These are phyloP conservation scores for Bretschneidera sinensis DNA, from an alignment of 345 rosid species.

Conservation along the genomic window DNA sequence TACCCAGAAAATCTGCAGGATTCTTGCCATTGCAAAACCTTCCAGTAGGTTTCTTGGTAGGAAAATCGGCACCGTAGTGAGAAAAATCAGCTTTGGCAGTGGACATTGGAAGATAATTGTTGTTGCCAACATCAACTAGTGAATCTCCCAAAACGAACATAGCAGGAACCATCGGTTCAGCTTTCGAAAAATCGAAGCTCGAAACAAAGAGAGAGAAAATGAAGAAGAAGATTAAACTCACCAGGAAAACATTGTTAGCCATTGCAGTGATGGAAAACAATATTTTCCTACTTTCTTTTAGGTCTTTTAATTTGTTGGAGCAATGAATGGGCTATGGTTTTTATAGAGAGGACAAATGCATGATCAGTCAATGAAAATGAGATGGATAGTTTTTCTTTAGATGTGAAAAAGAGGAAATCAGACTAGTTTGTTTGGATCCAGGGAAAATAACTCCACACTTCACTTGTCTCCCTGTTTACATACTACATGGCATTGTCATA, in stretches of 20 bases:
- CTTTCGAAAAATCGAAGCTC: conserved; percentile 3
- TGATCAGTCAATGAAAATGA: too few relatives aligned
- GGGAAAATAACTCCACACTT: too few relatives aligned
- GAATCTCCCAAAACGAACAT: conserved; percentile 57
- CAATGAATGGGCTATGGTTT: too few relatives aligned
- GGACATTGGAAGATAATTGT: conserved; percentile 35
- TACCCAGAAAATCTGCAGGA: conserved; percentile 43
- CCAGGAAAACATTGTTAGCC: neutral
- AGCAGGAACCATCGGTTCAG: conserved; percentile 32
- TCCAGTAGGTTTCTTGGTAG: conserved; percentile 40
- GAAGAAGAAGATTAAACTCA: neutral
- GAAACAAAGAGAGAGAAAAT: neutral
- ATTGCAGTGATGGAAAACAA: neutral
- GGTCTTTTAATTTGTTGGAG: too few relatives aligned
- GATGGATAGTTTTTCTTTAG: too few relatives aligned
- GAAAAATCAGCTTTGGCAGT: conserved; percentile 42
- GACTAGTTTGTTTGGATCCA: too few relatives aligned
- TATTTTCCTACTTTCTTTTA: too few relatives aligned
- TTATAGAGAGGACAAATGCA: too few relatives aligned
- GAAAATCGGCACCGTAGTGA: conserved; percentile 52
- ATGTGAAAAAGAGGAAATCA: too few relatives aligned
- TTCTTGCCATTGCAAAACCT: conserved; percentile 61
- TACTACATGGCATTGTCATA: too few relatives aligned
- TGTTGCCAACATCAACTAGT: conserved; percentile 52
- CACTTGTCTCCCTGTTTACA: too few relatives aligned